phyloP scores from a whole-genome alignment of 495 filamentous ascomycete species.

The Hamigera avellanea region DNA sequence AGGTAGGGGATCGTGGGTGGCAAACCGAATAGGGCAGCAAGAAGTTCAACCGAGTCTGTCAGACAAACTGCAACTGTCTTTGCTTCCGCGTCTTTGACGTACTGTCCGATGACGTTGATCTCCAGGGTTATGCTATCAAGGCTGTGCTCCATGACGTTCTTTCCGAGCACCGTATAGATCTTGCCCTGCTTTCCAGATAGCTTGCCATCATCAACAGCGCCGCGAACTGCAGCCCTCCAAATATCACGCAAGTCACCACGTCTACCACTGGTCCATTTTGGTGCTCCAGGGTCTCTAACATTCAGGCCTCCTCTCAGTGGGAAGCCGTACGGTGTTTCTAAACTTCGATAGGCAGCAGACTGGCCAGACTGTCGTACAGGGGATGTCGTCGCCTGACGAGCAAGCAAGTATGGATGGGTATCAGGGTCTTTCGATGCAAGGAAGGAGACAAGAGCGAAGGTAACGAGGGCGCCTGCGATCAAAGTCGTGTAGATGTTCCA shows the following conservation, averaged over 20 bases:
- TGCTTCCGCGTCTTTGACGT: conserved; percentile 55
- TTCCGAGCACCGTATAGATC: conserved; percentile 72
- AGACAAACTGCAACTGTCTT: conserved; percentile 81
- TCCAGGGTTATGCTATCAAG: conserved; percentile 65
- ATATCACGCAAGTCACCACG: conserved; percentile 89
- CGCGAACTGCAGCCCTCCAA: conserved; percentile 67
- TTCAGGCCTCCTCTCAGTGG: conserved; percentile 72
- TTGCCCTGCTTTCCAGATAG: conserved; percentile 54
- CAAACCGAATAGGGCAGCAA: conserved; percentile 59
- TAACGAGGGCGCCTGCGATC: conserved; percentile 45
- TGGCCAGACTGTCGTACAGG: conserved; percentile 74
- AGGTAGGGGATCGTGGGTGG: not conserved
- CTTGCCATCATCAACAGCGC: conserved; percentile 47
- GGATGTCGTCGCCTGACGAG: conserved; percentile 66
- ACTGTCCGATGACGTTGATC: conserved; percentile 75
- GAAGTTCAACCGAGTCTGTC: conserved; percentile 83
- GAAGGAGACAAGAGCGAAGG: conserved; percentile 51
- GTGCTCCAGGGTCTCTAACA: conserved; percentile 71
- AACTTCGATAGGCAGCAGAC: conserved; percentile 69
- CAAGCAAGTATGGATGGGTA: conserved; percentile 80
- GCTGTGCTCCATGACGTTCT: conserved; percentile 55
- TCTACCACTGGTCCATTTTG: conserved; percentile 69
- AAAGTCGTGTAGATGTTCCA: conserved; percentile 71
- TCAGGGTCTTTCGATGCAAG: conserved; percentile 63
- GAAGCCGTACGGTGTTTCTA: conserved; percentile 73